Base-by-base conservation (phyloP, 345 rosid genomes). In the Rhizophora apiculata region DNA sequence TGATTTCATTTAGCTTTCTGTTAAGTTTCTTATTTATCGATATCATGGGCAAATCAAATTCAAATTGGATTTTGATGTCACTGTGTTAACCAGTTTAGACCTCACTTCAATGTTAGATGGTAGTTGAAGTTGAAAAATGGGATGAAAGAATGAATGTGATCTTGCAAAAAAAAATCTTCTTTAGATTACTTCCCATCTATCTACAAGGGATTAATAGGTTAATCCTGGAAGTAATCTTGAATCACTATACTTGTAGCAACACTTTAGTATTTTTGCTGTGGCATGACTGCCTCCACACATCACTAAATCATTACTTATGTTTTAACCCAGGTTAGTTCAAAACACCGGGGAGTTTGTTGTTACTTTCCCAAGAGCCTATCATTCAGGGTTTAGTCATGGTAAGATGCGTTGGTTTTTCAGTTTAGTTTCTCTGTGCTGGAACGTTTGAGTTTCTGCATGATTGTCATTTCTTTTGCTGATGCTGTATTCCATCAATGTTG, bases 361-460 rank as follows among this genome's bases (percentile, higher is more conserved):
- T 74, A 95, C 99, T 29, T 96, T 96, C 77, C 99, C 99, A 62
- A 86, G 98, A 82, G 99, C 98, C 52, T 96, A 96, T 82, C 99
- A 96, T 83, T 88, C 96, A 27, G 99, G 99, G 65, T 96, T 96
- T 80, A 96, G 99, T 85, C 98, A 92, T 68, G 99, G 99, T 92
- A 69, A 84, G 80, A 29, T 53, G 93, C 96, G 29, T 62, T 54
- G 18, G 18, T 21, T 54, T 74, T 26, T 37, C 72, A 46, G 30
- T 31, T 29, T 57, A 57, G 63, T 48, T n/a, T 66, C 2, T 18
- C 26, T 31, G 20, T 52, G n/a, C n/a, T 54, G 66, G 15, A 19
- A 29, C 63, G 60, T 63, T 60, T 60, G 21, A 43, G 52, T 51
- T 63, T 63, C 43, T 73, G 43, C 57, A 19, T 55, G 59, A 36